Conservation (phyloP, 805 yeast genomes). For the Nakazawaea holstii region DNA sequence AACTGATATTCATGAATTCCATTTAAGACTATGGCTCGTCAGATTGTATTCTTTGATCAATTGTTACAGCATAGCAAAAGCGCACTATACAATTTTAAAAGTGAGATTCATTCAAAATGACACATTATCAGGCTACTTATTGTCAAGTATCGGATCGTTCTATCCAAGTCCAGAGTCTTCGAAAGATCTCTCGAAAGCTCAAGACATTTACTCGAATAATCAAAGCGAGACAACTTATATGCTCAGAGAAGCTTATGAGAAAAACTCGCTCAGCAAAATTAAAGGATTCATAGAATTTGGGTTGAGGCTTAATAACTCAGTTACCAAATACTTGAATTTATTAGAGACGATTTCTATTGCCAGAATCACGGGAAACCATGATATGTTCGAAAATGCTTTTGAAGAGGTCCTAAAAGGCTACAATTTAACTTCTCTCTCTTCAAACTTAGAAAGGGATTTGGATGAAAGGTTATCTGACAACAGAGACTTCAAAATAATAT, state of each 20-base stretch:
- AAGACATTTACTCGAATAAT: constrained; percentile 49
- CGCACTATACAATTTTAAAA: constrained; percentile 48
- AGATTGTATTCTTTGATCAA: constrained; percentile 58
- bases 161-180: constrained; percentile 36
- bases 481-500: constrained; percentile 51
- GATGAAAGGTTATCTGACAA: constrained; percentile 42
- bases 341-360: constrained; percentile 28
- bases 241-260: constrained; percentile 49
- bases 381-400: constrained; percentile 13
- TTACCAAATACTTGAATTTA: constrained; percentile 33
- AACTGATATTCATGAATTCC: constrained; percentile 68
- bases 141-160: constrained; percentile 41
- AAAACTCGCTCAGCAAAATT: constrained; percentile 59
- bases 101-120: constrained; percentile 78
- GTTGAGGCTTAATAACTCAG: constrained; percentile 43
- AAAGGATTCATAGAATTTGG: constrained; percentile 62
- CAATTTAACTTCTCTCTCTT: no score
- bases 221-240: constrained; percentile 45
- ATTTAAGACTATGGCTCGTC: constrained; percentile 65
- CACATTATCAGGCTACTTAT: constrained; percentile 50
- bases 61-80: constrained; percentile 40
- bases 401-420: constrained; percentile 19
- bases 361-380: constrained; percentile 23
- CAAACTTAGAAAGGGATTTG: constrained; percentile 17
- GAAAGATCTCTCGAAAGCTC: constrained; percentile 29